Conservation (phyloP, 2,329 filamentous ascomycete species). For the Coleophoma cylindrospora region DNA sequence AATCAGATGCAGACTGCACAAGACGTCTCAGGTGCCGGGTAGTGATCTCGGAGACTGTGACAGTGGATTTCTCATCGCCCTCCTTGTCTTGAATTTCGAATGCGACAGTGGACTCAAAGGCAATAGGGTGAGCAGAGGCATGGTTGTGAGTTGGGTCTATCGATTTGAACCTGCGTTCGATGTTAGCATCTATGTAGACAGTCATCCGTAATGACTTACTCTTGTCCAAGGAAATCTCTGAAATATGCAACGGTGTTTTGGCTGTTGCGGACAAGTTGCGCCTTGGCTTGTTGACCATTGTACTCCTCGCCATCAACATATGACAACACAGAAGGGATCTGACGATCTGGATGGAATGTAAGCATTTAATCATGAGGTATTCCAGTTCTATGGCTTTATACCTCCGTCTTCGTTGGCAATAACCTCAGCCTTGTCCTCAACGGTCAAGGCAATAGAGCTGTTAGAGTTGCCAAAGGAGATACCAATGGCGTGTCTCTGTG, state of each 20-base stretch:
- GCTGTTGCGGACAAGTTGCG: constrained; percentile 86
- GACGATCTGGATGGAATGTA: constrained; percentile 62
- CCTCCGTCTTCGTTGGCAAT: constrained; percentile 99
- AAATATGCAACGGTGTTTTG: constrained; percentile 94
- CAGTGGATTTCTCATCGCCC: constrained; percentile 57
- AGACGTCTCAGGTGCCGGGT: constrained; percentile 82
- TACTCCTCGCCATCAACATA: constrained; percentile 97
- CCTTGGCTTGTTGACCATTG: constrained; percentile 92
- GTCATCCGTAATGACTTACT: constrained; percentile 49
- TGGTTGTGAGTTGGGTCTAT: constrained; percentile 96
- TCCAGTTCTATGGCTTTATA: constrained; percentile 35
- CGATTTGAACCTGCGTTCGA: constrained; percentile 67
- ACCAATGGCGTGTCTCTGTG: constrained; percentile 73
- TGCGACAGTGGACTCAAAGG: constrained; percentile 64
- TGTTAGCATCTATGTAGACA: constrained; percentile 12
- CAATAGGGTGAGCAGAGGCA: constrained; percentile 83
- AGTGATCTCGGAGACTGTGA: constrained; percentile 76
- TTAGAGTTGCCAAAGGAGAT: constrained; percentile 98
- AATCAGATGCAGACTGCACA: constrained; percentile 80
- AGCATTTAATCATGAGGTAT: constrained; percentile 2
- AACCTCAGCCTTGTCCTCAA: constrained; percentile 92
- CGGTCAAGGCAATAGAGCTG: constrained; percentile 92
- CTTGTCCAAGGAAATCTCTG: constrained; percentile 90
- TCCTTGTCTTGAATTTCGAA: constrained; percentile 81
- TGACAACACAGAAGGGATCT: constrained; percentile 91